Percentiles rank a stretch among this genome's conserved stretches.
Conservation (phyloP, 2,329 filamentous ascomycete genomes). For the Ophiosphaerella korrae region DNA sequence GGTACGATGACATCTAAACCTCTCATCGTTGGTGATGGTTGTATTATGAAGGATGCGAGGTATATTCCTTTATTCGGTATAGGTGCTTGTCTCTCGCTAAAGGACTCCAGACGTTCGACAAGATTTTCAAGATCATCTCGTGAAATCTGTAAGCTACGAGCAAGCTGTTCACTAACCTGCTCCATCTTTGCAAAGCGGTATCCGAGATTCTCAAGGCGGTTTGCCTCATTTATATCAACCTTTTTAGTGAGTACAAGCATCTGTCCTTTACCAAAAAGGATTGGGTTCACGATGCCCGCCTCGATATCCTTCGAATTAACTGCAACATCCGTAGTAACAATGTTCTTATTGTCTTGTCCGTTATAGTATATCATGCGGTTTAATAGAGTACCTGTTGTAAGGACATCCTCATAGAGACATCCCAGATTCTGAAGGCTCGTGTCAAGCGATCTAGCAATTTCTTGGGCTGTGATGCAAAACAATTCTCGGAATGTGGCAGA, state of each 20-base stretch:
- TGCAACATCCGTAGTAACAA: conserved; percentile 31
- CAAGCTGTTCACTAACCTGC: conserved; percentile 70
- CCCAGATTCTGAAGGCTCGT: conserved; percentile 68
- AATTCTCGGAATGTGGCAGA: conserved; percentile 79
- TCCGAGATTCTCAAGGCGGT: conserved; percentile 70
- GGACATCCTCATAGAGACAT: conserved; percentile 75
- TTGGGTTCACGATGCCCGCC: conserved; percentile 37
- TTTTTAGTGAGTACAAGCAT: conserved; percentile 78
- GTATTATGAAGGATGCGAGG: conserved; percentile 47
- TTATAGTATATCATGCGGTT: conserved; percentile 61
- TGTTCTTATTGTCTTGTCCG: conserved; percentile 23
- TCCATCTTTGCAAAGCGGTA: conserved; percentile 71
- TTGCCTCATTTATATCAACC: conserved; percentile 63
- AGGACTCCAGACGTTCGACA: conserved; percentile 69
- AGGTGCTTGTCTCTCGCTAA: conserved; percentile 37
- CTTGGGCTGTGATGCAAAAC: conserved; percentile 78
- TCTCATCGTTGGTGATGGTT: conserved; percentile 45
- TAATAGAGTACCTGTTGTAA: conserved; percentile 67
- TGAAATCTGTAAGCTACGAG: conserved; percentile 75
- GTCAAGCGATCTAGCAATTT: conserved; percentile 71
- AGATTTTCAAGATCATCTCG: conserved; percentile 64
- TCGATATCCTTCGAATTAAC: conserved; percentile 46
- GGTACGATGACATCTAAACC: conserved; percentile 54
- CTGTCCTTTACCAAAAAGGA: conserved; percentile 70
- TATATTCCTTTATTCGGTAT: conserved; percentile 56